Percentiles rank a stretch among this genome's conserved stretches.
Evolutionary conservation across 495 filamentous ascomycete genomes (phyloP).

Genomic region (Massariosphaeria phaeospora): DNA sequence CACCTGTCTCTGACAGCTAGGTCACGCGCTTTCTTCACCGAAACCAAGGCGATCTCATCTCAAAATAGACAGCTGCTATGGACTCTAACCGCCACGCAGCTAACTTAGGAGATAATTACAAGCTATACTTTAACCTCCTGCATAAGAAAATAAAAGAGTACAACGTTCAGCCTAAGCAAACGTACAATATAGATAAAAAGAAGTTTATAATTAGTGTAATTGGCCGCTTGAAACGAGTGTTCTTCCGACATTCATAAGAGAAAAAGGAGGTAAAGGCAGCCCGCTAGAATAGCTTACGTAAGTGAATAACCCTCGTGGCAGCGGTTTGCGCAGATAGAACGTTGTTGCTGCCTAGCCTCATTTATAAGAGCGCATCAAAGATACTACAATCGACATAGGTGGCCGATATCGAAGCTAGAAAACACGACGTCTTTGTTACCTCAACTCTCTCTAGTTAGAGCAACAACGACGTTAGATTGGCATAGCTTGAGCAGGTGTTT

Average conservation of each 20-base stretch:
- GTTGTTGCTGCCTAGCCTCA: neutral
- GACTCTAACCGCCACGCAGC: too few relatives aligned
- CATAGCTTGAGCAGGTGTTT: constrained; percentile 1
- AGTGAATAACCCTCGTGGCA: neutral
- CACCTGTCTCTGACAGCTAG: too few relatives aligned
- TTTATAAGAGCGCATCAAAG: neutral
- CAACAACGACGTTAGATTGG: neutral
- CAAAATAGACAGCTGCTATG: too few relatives aligned
- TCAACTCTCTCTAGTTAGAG: neutral
- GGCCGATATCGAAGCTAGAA: neutral
- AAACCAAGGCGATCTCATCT: too few relatives aligned
- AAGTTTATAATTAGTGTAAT: neutral
- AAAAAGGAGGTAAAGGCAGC: neutral
- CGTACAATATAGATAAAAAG: neutral
- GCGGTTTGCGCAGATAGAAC: neutral
- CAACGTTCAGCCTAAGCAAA: too few relatives aligned
- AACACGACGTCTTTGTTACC: neutral
- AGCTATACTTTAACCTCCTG: too few relatives aligned
- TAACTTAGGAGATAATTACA: too few relatives aligned
- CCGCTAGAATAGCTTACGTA: neutral
- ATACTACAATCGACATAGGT: neutral
- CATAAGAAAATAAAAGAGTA: too few relatives aligned
- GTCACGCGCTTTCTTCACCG: too few relatives aligned
- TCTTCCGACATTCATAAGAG: neutral
- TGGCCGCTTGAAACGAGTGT: neutral